phyloP scores from a whole-genome alignment of 495 filamentous ascomycete genomes.

The Aspergillus panamensis region DNA sequence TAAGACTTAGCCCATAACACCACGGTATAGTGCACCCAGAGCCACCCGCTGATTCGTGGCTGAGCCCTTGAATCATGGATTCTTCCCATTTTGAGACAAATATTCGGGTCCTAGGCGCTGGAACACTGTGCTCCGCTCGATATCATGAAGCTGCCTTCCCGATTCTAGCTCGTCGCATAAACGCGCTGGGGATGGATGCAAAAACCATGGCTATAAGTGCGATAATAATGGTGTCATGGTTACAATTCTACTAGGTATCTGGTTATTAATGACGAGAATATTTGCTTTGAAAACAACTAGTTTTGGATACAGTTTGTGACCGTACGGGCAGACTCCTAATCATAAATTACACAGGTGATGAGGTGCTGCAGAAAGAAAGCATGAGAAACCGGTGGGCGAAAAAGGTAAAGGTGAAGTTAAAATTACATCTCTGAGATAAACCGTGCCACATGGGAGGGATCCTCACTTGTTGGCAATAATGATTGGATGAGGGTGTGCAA shows the following conservation, averaged over 20 bases:
- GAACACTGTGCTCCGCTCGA: conserved; percentile 21
- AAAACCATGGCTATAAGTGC: not conserved
- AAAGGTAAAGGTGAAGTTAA: no score
- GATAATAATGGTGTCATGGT: not conserved
- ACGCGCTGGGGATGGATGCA: conserved; percentile 6
- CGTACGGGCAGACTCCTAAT: not conserved
- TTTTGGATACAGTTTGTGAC: not conserved
- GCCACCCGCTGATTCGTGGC: conserved; percentile 15
- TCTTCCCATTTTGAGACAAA: conserved; percentile 7
- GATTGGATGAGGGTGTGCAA: no score
- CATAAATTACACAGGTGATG: not conserved
- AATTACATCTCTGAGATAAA: no score
- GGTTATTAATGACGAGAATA: no score
- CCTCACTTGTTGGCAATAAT: no score
- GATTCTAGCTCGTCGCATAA: conserved; percentile 14
- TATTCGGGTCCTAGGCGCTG: conserved; percentile 15
- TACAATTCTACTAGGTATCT: no score
- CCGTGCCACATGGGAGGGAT: no score
- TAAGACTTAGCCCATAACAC: not conserved
- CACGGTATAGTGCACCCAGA: not conserved
- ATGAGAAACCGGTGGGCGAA: not conserved
- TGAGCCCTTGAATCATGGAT: conserved; percentile 6
- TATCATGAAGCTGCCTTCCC: not conserved
- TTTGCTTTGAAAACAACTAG: not conserved
- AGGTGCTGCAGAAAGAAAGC: not conserved